Evolutionary conservation across 2,329 filamentous ascomycete genomes (phyloP), one percentile per base, ranked within the genome.

Genomic region (Nemania sp.): DNA sequence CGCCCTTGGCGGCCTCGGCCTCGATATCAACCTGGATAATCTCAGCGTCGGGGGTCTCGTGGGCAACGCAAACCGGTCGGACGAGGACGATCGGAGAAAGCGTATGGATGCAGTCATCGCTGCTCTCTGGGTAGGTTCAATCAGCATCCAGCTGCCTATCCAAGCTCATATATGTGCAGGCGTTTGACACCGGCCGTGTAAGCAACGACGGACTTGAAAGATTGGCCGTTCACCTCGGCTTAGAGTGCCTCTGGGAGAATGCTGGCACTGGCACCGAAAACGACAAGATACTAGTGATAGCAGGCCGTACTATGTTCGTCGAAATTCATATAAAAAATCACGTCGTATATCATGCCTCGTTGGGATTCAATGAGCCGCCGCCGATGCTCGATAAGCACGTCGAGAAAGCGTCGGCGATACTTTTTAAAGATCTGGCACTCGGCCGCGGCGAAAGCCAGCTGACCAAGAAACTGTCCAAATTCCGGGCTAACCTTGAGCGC

Each of bases 141-240:
- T 71, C 43, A 20, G 10, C 72, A 69, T 37, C 68, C 78, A 20
- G 73, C 70, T 35, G 32, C 68, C 56, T 70, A 74, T 59, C 73
- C 69, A 17, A 39, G 40, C 39, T 69, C 62, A 63, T 37, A 6
- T 45, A 17, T 48, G 5, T 32, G 7, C 47, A 72, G 71, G 34
- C 50, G 3, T 63, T 63, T 20, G 76, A 74, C 67, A 84, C 85
- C 64, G 89, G 89, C 3, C 78, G 87, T 42, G 86, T 94, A 39
- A 91, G 89, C 67, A 88, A 91, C 69, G 86, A 89, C 32, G 89
- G 89, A 2, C 79, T 95, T n/a, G 87, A 90, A 72, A 82, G 89
- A 55, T 77, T 94, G 32, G 88, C 87, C 9, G 83, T 85, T 68
- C 81, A 85, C 56, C 81, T 88, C 55, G 89, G 88, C n/a, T 77